Base-by-base conservation (phyloP, 2,329 filamentous ascomycete genomes). In the Beauveria scarabaeidicola region DNA sequence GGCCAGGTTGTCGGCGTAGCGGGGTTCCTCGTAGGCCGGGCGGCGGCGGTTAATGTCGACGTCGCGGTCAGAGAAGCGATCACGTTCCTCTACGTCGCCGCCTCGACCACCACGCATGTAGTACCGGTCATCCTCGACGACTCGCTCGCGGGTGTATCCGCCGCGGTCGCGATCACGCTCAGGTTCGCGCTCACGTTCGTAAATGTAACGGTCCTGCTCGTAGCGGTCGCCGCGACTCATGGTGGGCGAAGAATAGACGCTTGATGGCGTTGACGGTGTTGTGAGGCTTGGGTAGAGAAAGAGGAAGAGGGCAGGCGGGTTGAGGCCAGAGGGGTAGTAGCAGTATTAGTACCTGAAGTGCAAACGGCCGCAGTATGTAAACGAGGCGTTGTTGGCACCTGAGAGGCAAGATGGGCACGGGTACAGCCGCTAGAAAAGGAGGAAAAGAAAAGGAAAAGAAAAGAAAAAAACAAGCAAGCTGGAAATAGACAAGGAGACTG, bases 21-120 rank as follows among this genome's bases (percentile, higher is more conserved):
- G 78, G 58, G 73, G 72, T 15, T 78, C 78, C 3, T 88, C 82
- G 21, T 87, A 84, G 62, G 81, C 78, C 61, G 78, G 77, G 63
- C 79, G 78, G 44, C 77, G 77, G 19, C 57, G 57, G 48, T 59
- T 48, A 17, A 25, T 47, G 3, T 59, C 57, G 48, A 47, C 48
- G 56, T 86, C 82, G 44, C 78, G 77, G 48, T 75, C 67, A 11
- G 71, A 63, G 47, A 71, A 66, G 61, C 77, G 73, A 58, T 78
- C 77, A 62, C 81, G 78, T 63, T 75, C 76, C 52, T 76, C 55
- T 25, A 53, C 73, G 38, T 80, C 78, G 58, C 81, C 79, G 41
- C 74, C 71, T 58, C 70, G 68, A 52, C 67, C 69, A 54, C 72
- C 71, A 19, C 67, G 67, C 67, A 70, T 70, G 51, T 71, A 73